Evolutionary conservation across 2,329 filamentous ascomycete species (phyloP).

Genomic region (Verticillium zaregamsianum): DNA sequence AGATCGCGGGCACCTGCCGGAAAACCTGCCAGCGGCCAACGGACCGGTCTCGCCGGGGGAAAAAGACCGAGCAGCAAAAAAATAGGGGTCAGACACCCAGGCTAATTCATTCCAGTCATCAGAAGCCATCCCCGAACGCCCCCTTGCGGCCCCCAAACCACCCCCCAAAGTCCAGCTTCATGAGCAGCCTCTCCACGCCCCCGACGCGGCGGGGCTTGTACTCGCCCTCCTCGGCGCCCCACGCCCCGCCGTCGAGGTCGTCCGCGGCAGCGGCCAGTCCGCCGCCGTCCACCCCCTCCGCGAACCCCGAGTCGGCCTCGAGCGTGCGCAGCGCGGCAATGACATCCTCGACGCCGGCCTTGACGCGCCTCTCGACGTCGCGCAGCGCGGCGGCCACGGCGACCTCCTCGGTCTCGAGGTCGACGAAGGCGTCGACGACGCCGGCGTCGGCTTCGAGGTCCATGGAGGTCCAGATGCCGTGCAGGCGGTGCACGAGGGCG

Average conservation of each 20-base stretch:
- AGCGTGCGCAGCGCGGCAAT: slow-evolving; percentile 49
- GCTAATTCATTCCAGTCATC: neutral
- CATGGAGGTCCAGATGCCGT: slow-evolving; percentile 70
- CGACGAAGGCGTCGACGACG: slow-evolving; percentile 70
- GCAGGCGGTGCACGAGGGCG: slow-evolving; percentile 70
- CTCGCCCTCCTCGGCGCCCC: slow-evolving; percentile 35
- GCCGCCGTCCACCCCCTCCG: slow-evolving; percentile 36
- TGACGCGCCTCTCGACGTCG: slow-evolving; percentile 60
- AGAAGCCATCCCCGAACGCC: neutral
- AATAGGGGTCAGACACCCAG: neutral
- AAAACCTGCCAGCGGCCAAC: neutral
- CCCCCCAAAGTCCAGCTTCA: slow-evolving; percentile 78
- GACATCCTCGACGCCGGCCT: slow-evolving; percentile 62
- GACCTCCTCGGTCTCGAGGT: slow-evolving; percentile 67
- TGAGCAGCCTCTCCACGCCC: slow-evolving; percentile 78
- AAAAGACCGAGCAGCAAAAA: neutral
- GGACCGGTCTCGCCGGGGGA: neutral
- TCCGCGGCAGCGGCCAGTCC: slow-evolving; percentile 18
- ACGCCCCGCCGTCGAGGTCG: slow-evolving; percentile 23
- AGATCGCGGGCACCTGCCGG: neutral
- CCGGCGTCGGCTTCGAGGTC: slow-evolving; percentile 81
- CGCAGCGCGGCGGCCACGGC: slow-evolving; percentile 63
- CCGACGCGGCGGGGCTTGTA: slow-evolving; percentile 72
- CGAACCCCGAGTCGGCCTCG: slow-evolving; percentile 39
- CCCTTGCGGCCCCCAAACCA: slow-evolving; percentile 41